Evolutionary conservation across 139 green algal genomes (phyloP), one percentile per base, ranked within the genome.

Genomic region (Coccomyxa sp.): DNA sequence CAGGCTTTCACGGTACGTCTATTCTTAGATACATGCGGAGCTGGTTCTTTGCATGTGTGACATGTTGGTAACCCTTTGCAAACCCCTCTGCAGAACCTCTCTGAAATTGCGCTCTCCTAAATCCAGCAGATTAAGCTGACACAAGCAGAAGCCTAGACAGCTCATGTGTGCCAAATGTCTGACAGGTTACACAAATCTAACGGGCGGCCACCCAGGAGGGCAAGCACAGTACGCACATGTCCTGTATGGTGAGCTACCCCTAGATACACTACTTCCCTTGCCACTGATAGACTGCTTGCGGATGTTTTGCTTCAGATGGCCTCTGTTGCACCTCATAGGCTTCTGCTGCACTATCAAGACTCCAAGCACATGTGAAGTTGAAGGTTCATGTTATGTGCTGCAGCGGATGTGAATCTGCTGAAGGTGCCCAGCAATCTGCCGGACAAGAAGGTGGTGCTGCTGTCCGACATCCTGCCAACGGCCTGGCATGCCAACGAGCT

Each of bases 401-500:
- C 86, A 93, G 92, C 87, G 32, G 90, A 95, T 79, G 13, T 85
- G 10, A 93, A 93, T 82, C 86, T 88, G 59, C 84, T 95, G 23
- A 92, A 94, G 83, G 84, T 95, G 13, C 89, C 89, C 16, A 15
- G 82, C 12, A 66, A 83, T 51, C n/a, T 91, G n/a, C 23, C 79
- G 25, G 89, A 92, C 57, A 82, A 90, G 58, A 59, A 82, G 83
- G 83, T 85, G 63, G 57, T 96, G 66, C 83, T 96, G 27, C 86
- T 96, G 30, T 91, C 88, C 31, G 93, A 96, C 88, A 93, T 96
- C 82, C 81, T 96, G 76, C 81, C 88, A 74, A 96, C 93, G 1
- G 93, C 88, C 30, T 82, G 79, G 60, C 90, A 91, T 58, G 87
- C 90, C 58, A 90, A 63, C 60, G 90, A 94, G 85, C 85, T 95